Evolutionary conservation across 2,329 filamentous ascomycete species (phyloP).

Genomic region (Aspergillus sp.): DNA sequence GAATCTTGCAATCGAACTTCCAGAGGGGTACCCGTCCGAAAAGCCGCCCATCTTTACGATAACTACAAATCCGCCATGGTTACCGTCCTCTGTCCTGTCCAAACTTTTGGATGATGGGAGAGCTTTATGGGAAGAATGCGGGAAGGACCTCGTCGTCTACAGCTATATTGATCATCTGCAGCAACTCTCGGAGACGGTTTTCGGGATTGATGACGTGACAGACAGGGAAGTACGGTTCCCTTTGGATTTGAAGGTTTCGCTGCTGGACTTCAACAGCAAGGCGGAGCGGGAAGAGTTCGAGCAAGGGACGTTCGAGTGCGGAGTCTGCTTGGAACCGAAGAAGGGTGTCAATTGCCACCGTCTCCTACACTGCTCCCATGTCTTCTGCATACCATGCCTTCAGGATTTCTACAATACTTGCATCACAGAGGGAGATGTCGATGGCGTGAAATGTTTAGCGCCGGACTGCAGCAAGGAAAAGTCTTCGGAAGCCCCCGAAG

Average conservation of each 20-base stretch:
- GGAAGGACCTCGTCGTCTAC: slow-evolving; percentile 49
- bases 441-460: slow-evolving; percentile 68
- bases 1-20: slow-evolving; percentile 45
- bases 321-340: slow-evolving; percentile 84
- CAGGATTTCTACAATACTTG: slow-evolving; percentile 84
- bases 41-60: slow-evolving; percentile 44
- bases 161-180: slow-evolving; percentile 54
- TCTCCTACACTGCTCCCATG: slow-evolving; percentile 75
- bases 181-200: slow-evolving; percentile 48
- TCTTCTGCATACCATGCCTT: slow-evolving; percentile 83
- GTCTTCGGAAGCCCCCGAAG: slow-evolving; percentile 9
- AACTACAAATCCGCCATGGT: slow-evolving; percentile 45
- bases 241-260: slow-evolving; percentile 52
- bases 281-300: slow-evolving; percentile 69
- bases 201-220: slow-evolving; percentile 38
- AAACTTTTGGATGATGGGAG: slow-evolving; percentile 41
- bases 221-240: slow-evolving; percentile 42
- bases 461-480: slow-evolving; percentile 67
- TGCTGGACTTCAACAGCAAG: slow-evolving; percentile 71
- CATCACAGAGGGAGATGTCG: slow-evolving; percentile 76
- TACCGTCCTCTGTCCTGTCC: slow-evolving; percentile 39
- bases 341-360: slow-evolving; percentile 75
- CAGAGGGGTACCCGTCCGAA: slow-evolving; percentile 48
- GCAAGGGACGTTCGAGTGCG: slow-evolving; percentile 77
- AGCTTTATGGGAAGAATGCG: slow-evolving; percentile 53